Evolutionary conservation across 2,329 filamentous ascomycete genomes (phyloP), one percentile per base, ranked within the genome.

Genomic region (Aplosporella prunicola): DNA sequence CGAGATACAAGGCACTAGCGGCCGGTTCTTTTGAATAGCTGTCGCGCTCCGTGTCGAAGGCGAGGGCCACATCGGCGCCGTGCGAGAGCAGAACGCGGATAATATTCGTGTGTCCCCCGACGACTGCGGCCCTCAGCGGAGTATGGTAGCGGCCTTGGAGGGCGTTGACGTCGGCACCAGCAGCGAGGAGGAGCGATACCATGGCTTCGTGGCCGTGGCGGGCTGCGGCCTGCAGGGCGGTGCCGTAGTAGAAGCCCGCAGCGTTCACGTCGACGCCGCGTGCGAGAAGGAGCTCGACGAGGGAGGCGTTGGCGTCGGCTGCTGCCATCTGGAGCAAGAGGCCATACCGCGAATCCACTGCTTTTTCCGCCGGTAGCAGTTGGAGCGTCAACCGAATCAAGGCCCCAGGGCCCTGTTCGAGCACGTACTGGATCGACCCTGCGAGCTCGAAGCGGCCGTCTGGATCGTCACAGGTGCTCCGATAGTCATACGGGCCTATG

Each of bases 61-160:
- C 44, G 2, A 46, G 45, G 32, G 49, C 47, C 8, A 47, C 37
- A 7, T 47, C 46, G 1, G 50, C 50, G 10, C 46, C 43, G 11
- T 41, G 20, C 3, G 48, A 43, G 7, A 52, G 38, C 13, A 53
- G 31, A 1, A 44, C n/a, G 3, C 29, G 40, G 13, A 50, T 46
- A 7, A 38, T 40, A 22, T 50, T 46, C 2, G 44, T 24, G 38
- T 47, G 36, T 3, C 50, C 50, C 11, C 45, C 44, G 15, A 33
- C 47, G 1, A 48, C 46, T 8, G 47, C 49, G 14, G 49, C 39
- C 13, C 51, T 50, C 5, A 53, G 29, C 8, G 48, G 38, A 28
- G 44, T 42, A 11, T 31, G 39, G 11, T 32, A 24, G 5, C 20
- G 17, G 8, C 48, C 47, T 14, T 22, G 30, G 2, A 22, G 31